Evolutionary conservation across 164 flowering plant species (phyloP).

Genomic region (Sedum album): DNA sequence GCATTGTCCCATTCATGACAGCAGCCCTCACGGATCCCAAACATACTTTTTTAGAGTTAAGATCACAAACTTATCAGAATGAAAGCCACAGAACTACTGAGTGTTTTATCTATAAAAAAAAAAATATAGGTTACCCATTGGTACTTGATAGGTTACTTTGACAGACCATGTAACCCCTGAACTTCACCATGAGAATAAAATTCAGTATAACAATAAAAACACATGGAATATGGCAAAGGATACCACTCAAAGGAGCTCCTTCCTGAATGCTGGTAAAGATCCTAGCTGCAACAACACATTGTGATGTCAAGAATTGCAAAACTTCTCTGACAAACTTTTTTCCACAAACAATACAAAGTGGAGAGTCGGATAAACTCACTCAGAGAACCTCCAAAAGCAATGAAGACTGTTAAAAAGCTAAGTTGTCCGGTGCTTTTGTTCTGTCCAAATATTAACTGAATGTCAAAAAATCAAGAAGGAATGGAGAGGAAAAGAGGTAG

Average conservation of each 20-base stretch:
- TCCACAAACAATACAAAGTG: not conserved
- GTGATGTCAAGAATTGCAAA: not conserved
- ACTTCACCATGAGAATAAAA: no score
- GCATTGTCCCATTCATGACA: not conserved
- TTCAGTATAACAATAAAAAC: no score
- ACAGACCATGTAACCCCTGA: no score
- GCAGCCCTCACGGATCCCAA: not conserved
- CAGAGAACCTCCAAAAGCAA: not conserved
- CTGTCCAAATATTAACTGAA: not conserved
- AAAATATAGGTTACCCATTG: no score
- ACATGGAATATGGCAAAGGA: not conserved
- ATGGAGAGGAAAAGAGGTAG: not conserved
- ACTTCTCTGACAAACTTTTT: not conserved
- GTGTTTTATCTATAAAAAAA: no score
- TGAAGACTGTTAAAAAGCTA: conserved; percentile 1
- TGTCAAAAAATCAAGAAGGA: not conserved
- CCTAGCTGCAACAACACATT: not conserved
- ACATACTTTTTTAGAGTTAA: not conserved
- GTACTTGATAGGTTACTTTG: no score
- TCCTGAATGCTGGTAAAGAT: conserved; percentile 6
- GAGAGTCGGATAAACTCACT: not conserved
- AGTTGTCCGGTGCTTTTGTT: conserved; percentile 5
- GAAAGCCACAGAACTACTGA: no score
- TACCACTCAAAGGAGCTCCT: not conserved
- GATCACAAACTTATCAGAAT: not conserved